These are phyloP conservation scores for Cucumis hystrix DNA, from an alignment of 306 rosid genomes.

Conservation along the genomic window DNA sequence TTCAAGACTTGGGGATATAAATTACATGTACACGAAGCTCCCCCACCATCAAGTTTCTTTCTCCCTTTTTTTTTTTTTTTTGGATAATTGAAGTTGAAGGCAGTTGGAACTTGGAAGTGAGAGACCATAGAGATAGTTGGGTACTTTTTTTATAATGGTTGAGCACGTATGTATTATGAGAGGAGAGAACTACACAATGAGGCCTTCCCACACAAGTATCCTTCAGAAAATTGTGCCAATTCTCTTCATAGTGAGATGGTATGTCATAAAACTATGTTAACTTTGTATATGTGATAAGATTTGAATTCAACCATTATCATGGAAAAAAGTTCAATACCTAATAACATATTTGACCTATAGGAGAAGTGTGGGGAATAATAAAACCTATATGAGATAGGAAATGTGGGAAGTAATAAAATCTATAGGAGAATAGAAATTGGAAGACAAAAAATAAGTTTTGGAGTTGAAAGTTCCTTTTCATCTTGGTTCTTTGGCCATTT, in stretches of 20 bases:
- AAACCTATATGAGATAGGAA: background rate
- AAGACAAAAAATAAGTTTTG: background rate
- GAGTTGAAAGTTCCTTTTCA: background rate
- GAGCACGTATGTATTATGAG: background rate
- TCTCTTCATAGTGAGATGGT: background rate
- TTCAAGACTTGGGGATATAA: background rate
- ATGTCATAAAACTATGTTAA: background rate
- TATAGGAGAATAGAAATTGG: background rate
- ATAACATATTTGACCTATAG: too few relatives aligned
- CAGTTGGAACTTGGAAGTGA: background rate
- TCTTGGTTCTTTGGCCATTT: background rate
- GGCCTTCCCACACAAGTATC: background rate
- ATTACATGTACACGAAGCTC: background rate
- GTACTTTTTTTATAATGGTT: background rate
- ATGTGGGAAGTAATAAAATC: background rate
- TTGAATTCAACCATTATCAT: background rate
- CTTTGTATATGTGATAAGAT: background rate
- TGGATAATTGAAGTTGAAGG: background rate
- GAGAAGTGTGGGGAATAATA: too few relatives aligned
- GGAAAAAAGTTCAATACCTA: background rate
- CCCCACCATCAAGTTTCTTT: background rate
- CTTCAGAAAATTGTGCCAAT: background rate
- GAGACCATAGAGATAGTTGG: background rate
- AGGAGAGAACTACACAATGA: background rate
- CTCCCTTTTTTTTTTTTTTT: background rate